phyloP scores from a whole-genome alignment of 148 eudicot genomes.

The Vaccinium vitisidaea region DNA sequence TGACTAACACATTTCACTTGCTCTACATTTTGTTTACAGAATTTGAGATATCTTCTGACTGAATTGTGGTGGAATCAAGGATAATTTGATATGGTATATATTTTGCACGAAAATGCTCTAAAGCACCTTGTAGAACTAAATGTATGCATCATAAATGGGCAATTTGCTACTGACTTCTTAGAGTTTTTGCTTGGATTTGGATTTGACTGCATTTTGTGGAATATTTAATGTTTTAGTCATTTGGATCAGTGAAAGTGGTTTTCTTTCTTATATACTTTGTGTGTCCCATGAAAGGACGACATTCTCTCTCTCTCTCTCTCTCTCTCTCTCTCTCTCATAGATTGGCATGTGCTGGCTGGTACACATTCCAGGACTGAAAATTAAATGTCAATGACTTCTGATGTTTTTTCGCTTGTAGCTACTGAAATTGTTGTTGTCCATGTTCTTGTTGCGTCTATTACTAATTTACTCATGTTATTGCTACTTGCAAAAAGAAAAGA shows the following conservation, averaged over 20 bases:
- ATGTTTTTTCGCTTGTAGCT: not conserved
- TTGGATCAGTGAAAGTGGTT: not conserved
- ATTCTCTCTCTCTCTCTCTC: not conserved
- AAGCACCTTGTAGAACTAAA: not conserved
- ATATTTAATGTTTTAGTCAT: not conserved
- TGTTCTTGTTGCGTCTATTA: not conserved
- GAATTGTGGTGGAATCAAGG: not conserved
- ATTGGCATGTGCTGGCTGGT: not conserved
- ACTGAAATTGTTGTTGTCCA: not conserved
- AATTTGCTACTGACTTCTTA: not conserved
- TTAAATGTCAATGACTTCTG: not conserved
- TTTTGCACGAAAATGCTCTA: not conserved
- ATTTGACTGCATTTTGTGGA: not conserved
- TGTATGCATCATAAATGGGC: not conserved
- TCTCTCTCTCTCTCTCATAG: not conserved
- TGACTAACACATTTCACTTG: not conserved
- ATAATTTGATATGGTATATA: not conserved
- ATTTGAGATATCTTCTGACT: not conserved
- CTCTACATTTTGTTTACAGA: not conserved
- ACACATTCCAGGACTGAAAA: not conserved
- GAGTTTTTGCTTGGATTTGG: not conserved
- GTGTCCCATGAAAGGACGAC: not conserved
- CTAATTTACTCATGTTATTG: not conserved
- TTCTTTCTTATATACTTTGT: not conserved
- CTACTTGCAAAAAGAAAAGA: not conserved